These are phyloP conservation scores for Tricholoma saponaceum DNA, from an alignment of 768 basidiomycete species.

Conservation along the genomic window DNA sequence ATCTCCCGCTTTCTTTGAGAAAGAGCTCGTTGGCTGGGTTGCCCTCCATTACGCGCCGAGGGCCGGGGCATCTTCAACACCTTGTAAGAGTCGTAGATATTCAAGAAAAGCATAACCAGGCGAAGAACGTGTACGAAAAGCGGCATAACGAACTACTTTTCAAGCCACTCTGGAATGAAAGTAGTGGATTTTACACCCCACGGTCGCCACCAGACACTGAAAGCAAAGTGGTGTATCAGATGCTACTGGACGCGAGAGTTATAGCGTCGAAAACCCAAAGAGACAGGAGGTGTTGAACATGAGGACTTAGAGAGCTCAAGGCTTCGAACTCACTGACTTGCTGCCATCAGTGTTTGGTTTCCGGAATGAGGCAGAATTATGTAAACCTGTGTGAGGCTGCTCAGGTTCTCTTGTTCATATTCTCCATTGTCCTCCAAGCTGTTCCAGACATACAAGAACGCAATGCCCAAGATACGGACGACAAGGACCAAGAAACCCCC, in stretches of 20 bases:
- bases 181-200: not conserved
- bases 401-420: not conserved
- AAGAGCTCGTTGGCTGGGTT: constrained; percentile 61
- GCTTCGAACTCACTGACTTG: not conserved
- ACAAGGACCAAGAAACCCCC: constrained; percentile 91
- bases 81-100: constrained; percentile 84
- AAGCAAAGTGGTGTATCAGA: not conserved
- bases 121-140: constrained; percentile 66
- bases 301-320: constrained; percentile 5
- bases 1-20: constrained; percentile 76
- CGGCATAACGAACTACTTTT: constrained; percentile 46
- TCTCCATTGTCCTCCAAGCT: not conserved
- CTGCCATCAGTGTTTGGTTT: constrained; percentile 7
- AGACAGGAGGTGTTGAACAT: constrained; percentile 10
- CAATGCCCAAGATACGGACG: constrained; percentile 93
- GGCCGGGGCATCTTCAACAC: constrained; percentile 65
- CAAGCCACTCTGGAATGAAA: constrained; percentile 1
- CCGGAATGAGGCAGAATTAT: constrained; percentile 12
- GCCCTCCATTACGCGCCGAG: constrained; percentile 49
- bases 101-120: constrained; percentile 67
- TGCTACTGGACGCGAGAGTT: constrained; percentile 8
- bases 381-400: constrained; percentile 3
- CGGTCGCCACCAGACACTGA: not conserved
- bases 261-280: constrained; percentile 4
- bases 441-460: constrained; percentile 12